Conservation (phyloP, 352 stramenopile genomes). For the Phytophthora ohioensis region DNA sequence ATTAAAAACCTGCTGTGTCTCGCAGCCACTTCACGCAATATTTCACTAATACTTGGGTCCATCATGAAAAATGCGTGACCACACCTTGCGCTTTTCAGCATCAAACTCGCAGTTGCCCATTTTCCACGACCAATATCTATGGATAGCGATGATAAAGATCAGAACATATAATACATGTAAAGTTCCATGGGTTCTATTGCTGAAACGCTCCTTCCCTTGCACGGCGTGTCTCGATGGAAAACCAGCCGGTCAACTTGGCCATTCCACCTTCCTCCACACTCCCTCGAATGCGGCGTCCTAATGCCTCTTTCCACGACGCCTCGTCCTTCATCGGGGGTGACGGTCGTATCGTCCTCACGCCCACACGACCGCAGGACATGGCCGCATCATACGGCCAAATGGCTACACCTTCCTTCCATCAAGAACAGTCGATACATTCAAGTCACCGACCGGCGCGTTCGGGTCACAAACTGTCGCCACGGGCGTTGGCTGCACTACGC, state of each 20-base stretch:
- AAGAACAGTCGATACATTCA: conserved; percentile 15
- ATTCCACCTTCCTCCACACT: conserved; percentile 18
- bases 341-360: conserved; percentile 52
- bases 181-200: background rate
- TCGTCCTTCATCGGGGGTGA: conserved; percentile 42
- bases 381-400: conserved; percentile 47
- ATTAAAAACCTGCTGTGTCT: too few species aligned
- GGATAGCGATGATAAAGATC: background rate
- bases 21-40: too few species aligned
- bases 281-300: conserved; percentile 29
- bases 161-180: background rate
- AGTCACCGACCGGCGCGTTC: too few species aligned
- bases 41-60: too few species aligned
- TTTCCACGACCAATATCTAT: too few species aligned
- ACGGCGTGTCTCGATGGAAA: conserved; percentile 17
- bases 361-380: conserved; percentile 26
- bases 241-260: conserved; percentile 4
- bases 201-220: conserved; percentile 21
- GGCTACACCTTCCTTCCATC: conserved; percentile 38
- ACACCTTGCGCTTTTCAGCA: too few species aligned
- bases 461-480: conserved; percentile 29
- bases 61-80: too few species aligned
- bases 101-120: too few species aligned
- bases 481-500: conserved; percentile 32
- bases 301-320: conserved; percentile 16